A percentile compares a stretch with the other conserved stretches of the same genome.
These are phyloP conservation scores for Ensete glaucum DNA, from an alignment of 176 grass and related monocot genomes.

Conservation along the genomic window DNA sequence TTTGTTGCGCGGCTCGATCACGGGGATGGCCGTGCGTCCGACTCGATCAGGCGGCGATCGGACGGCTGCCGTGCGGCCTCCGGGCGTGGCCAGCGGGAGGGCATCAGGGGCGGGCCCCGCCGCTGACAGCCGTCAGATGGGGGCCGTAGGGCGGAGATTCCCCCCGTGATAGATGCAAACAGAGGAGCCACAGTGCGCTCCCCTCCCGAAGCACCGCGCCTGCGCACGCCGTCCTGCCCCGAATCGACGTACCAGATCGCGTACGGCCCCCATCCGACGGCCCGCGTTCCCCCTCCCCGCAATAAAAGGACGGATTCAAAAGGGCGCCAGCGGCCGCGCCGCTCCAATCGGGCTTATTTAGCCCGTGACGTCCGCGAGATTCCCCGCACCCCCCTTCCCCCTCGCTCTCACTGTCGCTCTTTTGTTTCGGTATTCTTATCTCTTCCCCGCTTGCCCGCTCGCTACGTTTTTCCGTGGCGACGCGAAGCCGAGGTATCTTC, in stretches of 20 bases:
- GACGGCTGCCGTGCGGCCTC: background rate
- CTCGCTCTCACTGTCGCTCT: background rate
- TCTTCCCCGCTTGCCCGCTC: background rate
- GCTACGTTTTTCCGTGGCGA: conserved; percentile 10
- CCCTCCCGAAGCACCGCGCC: background rate
- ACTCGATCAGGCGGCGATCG: background rate
- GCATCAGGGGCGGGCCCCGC: conserved; percentile 17
- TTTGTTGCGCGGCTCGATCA: too few relatives aligned
- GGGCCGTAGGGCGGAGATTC: conserved; percentile 47
- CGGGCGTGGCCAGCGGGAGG: background rate
- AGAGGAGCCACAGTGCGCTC: background rate
- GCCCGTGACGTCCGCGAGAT: conserved; percentile 18
- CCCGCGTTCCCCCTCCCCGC: background rate
- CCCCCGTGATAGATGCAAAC: conserved; percentile 30
- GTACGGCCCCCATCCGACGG: background rate
- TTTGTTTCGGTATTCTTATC: background rate
- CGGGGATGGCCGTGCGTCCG: too few relatives aligned
- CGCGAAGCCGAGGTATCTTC: conserved; percentile 9
- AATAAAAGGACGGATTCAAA: conserved; percentile 8
- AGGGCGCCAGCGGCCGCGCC: background rate
- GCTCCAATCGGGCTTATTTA: conserved; percentile 9
- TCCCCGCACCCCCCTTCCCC: background rate
- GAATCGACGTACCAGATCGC: background rate
- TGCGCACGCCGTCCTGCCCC: background rate
- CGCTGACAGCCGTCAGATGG: conserved; percentile 44